Conservation (phyloP, 345 rosid genomes). For the Euclidium syriacum region DNA sequence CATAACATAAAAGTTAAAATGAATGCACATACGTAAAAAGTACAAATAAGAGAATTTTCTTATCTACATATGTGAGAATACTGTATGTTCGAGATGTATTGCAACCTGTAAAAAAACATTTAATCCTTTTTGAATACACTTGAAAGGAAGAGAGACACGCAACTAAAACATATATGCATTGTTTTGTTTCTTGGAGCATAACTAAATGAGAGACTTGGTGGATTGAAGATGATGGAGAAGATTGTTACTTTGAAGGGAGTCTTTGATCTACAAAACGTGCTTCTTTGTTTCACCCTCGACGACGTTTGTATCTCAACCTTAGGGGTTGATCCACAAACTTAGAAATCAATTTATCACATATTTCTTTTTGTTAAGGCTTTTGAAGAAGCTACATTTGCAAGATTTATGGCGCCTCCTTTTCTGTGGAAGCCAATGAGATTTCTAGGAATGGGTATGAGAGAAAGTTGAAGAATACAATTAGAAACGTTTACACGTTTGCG, state of each 20-base stretch:
- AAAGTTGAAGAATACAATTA: constrained; percentile 47
- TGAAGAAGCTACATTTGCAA: constrained; percentile 59
- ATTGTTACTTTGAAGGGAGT: constrained; percentile 30
- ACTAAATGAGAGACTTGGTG: constrained; percentile 43
- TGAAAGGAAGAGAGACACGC: constrained; percentile 64
- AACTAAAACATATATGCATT: constrained; percentile 56
- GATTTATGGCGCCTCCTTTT: constrained; percentile 61
- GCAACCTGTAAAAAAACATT: too few species aligned
- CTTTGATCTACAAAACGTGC: constrained; percentile 71
- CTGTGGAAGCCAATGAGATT: constrained; percentile 70
- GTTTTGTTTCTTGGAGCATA: constrained; percentile 46
- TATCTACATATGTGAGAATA: too few species aligned
- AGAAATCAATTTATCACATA: constrained; percentile 43
- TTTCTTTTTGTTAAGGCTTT: constrained; percentile 76
- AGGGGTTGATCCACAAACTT: constrained; percentile 75
- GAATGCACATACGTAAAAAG: too few species aligned
- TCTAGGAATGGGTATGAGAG: constrained; percentile 52
- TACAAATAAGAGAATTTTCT: too few species aligned
- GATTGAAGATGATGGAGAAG: constrained; percentile 42
- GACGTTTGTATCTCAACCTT: constrained; percentile 63
- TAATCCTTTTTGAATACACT: too few species aligned
- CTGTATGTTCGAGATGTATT: too few species aligned
- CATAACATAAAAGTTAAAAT: too few species aligned
- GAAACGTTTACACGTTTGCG: constrained; percentile 58
- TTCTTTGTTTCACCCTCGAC: constrained; percentile 72